A percentile compares a stretch with the other conserved stretches of the same genome.
phyloP scores from a whole-genome alignment of 1,284 basidiomycete species.

The Ceratobasidium sp. region DNA sequence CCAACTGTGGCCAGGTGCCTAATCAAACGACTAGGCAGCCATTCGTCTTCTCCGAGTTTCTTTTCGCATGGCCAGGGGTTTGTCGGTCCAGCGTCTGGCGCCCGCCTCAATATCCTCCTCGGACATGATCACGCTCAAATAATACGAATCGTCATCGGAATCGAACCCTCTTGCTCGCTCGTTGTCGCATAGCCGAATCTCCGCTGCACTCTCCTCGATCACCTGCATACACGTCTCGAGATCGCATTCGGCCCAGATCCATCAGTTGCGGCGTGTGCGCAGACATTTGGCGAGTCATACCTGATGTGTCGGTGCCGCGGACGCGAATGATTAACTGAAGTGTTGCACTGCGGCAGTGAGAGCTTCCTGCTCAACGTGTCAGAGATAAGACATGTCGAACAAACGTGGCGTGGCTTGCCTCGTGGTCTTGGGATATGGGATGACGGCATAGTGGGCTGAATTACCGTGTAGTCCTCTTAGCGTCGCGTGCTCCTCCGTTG shows the following conservation, averaged over 20 bases:
- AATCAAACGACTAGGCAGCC: no score
- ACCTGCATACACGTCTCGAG: slow-evolving; percentile 21
- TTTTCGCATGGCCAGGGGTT: no score
- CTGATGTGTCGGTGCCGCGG: slow-evolving; percentile 21
- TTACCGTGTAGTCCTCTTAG: no score
- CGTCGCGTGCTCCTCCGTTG: no score
- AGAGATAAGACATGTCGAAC: background rate
- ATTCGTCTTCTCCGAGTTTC: no score
- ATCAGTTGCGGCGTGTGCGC: slow-evolving; percentile 35
- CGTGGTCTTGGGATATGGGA: slow-evolving; percentile 42
- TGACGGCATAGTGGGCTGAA: slow-evolving; percentile 29
- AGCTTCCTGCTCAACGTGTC: slow-evolving; percentile 17
- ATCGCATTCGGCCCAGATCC: slow-evolving; percentile 42
- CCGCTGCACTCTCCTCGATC: slow-evolving; percentile 36
- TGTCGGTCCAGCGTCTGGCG: background rate
- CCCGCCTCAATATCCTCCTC: slow-evolving; percentile 30
- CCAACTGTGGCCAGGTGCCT: no score
- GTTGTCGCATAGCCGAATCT: slow-evolving; percentile 38
- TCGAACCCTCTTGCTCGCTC: slow-evolving; percentile 32
- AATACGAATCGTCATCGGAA: slow-evolving; percentile 39
- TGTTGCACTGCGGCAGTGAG: slow-evolving; percentile 42
- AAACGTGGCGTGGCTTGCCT: slow-evolving; percentile 7
- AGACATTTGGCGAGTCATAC: slow-evolving; percentile 40
- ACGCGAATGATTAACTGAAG: slow-evolving; percentile 36
- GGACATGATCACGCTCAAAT: slow-evolving; percentile 38